These are phyloP conservation scores for Mycena vulgaris DNA, from an alignment of 768 basidiomycete species.

Conservation along the genomic window DNA sequence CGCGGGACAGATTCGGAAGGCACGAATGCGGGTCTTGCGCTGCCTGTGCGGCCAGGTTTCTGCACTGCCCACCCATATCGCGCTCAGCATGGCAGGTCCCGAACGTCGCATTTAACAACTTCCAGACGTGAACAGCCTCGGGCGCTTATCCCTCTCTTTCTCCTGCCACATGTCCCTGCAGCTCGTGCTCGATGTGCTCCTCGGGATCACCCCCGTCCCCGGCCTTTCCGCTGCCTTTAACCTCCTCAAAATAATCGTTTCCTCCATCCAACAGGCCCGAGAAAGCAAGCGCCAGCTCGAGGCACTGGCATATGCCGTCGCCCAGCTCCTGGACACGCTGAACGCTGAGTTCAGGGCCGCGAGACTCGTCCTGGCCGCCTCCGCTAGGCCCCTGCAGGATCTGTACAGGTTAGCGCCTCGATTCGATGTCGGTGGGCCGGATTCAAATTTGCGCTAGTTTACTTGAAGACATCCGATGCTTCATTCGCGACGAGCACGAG, in stretches of 20 bases:
- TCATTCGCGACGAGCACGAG: constrained; percentile 2
- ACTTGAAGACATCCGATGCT: constrained; percentile 1
- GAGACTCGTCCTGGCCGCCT: background rate
- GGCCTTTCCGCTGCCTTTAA: constrained; percentile 10
- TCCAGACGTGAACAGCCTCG: background rate
- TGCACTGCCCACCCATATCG: no score
- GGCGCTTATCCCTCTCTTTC: background rate
- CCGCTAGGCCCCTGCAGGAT: background rate
- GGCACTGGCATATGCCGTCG: background rate
- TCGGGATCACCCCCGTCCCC: constrained; percentile 20
- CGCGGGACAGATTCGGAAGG: no score
- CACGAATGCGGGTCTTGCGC: no score
- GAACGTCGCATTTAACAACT: no score
- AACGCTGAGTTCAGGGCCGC: background rate
- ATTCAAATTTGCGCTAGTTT: background rate
- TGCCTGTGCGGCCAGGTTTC: no score
- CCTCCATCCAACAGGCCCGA: background rate
- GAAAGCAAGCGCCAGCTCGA: constrained; percentile 14
- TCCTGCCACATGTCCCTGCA: background rate
- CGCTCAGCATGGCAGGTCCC: no score
- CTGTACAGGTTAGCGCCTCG: background rate
- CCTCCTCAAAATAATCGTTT: constrained; percentile 16
- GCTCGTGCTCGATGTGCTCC: constrained; percentile 1
- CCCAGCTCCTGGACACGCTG: constrained; percentile 2
- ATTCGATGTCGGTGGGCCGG: background rate